Base-by-base conservation (phyloP, 129 eudicot genomes). In the Saussurea involucrata region DNA sequence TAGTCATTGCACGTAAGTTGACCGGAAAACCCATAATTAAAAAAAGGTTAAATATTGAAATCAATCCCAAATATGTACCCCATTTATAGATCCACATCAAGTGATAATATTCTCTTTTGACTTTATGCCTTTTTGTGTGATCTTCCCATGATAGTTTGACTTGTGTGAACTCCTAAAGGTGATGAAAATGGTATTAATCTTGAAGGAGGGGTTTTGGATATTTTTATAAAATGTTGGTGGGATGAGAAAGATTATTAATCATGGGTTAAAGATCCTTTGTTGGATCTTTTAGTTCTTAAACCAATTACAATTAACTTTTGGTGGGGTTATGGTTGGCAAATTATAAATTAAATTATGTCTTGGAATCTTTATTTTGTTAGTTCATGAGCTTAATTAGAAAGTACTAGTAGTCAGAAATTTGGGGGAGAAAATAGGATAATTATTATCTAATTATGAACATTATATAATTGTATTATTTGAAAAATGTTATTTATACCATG, bases 241-340 rank as follows among this genome's bases (percentile, higher is more conserved):
- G 74, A 24, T 49, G 83, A 25, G 78, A 79, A 61, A 66, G 83
- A 65, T 66, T 57, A 31, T 66, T 66, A 73, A 80, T 80, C 75
- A 80, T 80, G 74, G 63, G 18, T 46, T 46, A 66, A 80, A 80
- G 83, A 80, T 80, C 83, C 83, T 80, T 53, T 66, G 66, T 66
- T 73, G 49, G 75, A 73, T 80, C 78, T 72, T 77, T 77, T 24
- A 46, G 68, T 57, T 68, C 74, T 68, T 72, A 63, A 63, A 44
- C 36, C 33, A 49, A 13, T 60, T 28, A 29, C 72, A 13, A 40
- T 63, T 63, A 24, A 22, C 64, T 75, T 53, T 42, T 80, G 83
- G 74, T 80, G 74, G 69, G 83, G 74, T 32, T 73, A 73, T 17
- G 61, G 42, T 73, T 66, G 78, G 36, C 74, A 72, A 29, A 46